phyloP scores from a whole-genome alignment of 2,329 filamentous ascomycete genomes.

The Aspergillus oerlinghausenensis region DNA sequence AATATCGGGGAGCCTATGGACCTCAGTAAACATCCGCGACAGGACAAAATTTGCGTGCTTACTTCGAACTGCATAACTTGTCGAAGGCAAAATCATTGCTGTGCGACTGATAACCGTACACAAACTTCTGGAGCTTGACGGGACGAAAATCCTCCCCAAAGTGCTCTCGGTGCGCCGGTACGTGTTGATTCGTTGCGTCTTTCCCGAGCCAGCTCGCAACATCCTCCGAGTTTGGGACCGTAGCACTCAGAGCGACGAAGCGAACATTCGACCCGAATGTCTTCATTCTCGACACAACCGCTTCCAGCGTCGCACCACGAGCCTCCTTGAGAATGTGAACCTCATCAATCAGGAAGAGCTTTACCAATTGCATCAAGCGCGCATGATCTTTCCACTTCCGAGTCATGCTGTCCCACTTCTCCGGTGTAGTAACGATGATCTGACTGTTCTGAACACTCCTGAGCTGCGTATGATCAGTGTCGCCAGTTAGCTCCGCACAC shows the following conservation, averaged over 20 bases:
- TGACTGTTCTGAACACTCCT: constrained; percentile 66
- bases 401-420: constrained; percentile 90
- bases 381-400: constrained; percentile 80
- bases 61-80: constrained; percentile 60
- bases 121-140: constrained; percentile 69
- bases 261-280: constrained; percentile 69
- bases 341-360: constrained; percentile 79
- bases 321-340: constrained; percentile 80
- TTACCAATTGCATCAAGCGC: constrained; percentile 68
- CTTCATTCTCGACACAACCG: constrained; percentile 84
- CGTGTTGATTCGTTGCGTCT: constrained; percentile 53
- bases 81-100: constrained; percentile 76
- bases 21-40: background rate
- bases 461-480: constrained; percentile 66
- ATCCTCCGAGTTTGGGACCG: constrained; percentile 75
- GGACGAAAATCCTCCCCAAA: constrained; percentile 80
- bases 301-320: constrained; percentile 75
- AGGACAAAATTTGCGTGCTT: constrained; percentile 14
- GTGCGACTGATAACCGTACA: constrained; percentile 63
- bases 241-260: constrained; percentile 78
- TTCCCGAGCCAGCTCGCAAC: constrained; percentile 76
- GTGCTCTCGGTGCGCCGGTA: constrained; percentile 62
- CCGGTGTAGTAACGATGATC: constrained; percentile 82
- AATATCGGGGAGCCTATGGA: constrained; percentile 57
- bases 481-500: constrained; percentile 76